These are phyloP conservation scores for Erodium moschatum DNA, from an alignment of 441 rosid genomes.

Conservation along the genomic window DNA sequence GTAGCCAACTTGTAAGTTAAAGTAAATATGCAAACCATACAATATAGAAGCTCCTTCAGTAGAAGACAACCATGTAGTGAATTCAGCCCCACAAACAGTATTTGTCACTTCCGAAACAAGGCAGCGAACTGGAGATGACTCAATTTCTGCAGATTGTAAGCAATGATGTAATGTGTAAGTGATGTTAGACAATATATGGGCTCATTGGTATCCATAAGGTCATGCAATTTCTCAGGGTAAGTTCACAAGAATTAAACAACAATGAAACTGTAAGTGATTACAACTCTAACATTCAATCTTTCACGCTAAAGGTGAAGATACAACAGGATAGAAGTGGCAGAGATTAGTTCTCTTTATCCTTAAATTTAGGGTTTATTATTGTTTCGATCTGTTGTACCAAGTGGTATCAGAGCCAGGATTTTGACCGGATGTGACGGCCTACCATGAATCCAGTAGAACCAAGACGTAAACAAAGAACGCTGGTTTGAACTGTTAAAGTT, in stretches of 20 bases:
- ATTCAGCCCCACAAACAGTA: slow-evolving; percentile 87
- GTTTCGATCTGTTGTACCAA: too few relatives aligned
- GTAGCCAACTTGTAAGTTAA: not conserved
- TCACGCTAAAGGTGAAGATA: not conserved
- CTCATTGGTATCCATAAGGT: not conserved
- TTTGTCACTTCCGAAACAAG: slow-evolving; percentile 56
- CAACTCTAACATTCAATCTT: not conserved
- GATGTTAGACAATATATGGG: not conserved
- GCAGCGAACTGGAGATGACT: slow-evolving; percentile 70
- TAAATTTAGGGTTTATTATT: too few relatives aligned
- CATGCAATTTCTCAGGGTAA: not conserved
- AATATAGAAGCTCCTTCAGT: slow-evolving; percentile 80
- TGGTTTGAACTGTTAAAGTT: too few relatives aligned
- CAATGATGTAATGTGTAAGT: slow-evolving; percentile 9
- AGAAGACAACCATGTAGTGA: slow-evolving; percentile 85
- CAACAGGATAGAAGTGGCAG: not conserved
- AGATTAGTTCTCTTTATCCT: not conserved
- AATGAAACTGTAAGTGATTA: not conserved
- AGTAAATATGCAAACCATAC: slow-evolving; percentile 54
- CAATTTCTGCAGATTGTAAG: slow-evolving; percentile 41
- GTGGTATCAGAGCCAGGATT: too few relatives aligned
- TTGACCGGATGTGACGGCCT: too few relatives aligned
- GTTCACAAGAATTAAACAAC: not conserved
- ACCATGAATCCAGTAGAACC: too few relatives aligned
- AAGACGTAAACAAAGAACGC: too few relatives aligned